Percentiles rank a stretch among this genome's conserved stretches.
Conservation (phyloP, 1,284 basidiomycete genomes). For the Apiotrichum siamense region DNA sequence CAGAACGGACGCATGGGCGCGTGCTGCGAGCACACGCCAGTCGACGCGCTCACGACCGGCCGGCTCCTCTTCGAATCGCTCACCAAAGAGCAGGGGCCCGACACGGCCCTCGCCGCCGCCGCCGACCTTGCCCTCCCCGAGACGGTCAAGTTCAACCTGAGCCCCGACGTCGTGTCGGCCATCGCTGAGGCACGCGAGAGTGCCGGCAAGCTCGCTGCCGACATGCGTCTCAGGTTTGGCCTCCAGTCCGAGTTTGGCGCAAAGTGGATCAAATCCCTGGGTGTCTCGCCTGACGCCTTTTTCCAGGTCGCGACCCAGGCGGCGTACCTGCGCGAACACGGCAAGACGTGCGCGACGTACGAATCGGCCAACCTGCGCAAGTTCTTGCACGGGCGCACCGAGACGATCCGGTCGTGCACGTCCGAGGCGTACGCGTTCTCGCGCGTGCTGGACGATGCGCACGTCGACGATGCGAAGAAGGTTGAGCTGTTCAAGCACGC, state of each 20-base stretch:
- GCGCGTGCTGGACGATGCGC: constrained; percentile 1
- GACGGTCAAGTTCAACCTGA: constrained; percentile 9
- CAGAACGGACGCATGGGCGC: constrained; percentile 14
- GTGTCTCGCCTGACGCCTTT: constrained; percentile 13
- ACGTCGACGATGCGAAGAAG: not conserved
- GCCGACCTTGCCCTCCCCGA: constrained; percentile 2
- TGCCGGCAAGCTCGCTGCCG: constrained; percentile 2
- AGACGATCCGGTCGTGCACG: constrained; percentile 11
- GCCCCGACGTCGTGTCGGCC: not conserved
- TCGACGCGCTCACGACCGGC: constrained; percentile 14
- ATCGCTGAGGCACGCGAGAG: constrained; percentile 3
- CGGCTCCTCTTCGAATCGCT: constrained; percentile 10
- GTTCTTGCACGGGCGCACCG: constrained; percentile 13
- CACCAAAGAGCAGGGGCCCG: not conserved
- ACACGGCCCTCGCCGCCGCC: not conserved
- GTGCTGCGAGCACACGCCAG: constrained; percentile 16
- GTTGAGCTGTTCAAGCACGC: constrained; percentile 9
- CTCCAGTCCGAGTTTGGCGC: constrained; percentile 3
- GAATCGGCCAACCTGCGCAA: constrained; percentile 9
- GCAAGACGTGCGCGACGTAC: constrained; percentile 8
- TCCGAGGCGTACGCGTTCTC: constrained; percentile 4
- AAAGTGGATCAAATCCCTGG: constrained; percentile 15
- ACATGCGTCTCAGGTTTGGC: constrained; percentile 7
- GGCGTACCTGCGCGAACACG: constrained; percentile 10
- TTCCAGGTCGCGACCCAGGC: constrained; percentile 16